Percentiles rank a stretch among this genome's conserved stretches.
Evolutionary conservation across 306 rosid genomes (phyloP).

Genomic region (Cercis canadensis): DNA sequence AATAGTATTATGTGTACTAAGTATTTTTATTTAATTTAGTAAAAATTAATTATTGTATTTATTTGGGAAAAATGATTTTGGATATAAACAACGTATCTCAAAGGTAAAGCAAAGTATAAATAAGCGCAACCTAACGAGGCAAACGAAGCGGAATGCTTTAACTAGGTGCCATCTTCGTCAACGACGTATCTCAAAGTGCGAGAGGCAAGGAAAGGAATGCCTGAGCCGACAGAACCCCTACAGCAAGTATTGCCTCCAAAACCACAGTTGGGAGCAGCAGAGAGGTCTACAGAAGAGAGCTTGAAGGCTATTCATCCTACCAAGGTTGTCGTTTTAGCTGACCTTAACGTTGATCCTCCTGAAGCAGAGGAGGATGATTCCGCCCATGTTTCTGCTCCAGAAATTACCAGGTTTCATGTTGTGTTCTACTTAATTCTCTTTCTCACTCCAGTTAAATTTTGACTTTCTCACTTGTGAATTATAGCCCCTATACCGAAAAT

Average conservation of each 20-base stretch:
- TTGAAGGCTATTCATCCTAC: constrained; percentile 42
- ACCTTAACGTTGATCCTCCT: constrained; percentile 87
- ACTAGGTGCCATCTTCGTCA: background rate
- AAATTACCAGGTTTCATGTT: constrained; percentile 45
- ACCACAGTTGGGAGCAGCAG: constrained; percentile 33
- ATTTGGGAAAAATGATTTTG: too few species aligned
- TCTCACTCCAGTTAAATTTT: background rate
- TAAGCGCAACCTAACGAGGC: background rate
- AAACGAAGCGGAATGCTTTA: background rate
- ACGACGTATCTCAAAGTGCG: background rate
- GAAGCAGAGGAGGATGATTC: constrained; percentile 62
- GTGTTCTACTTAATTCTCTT: background rate
- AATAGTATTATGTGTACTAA: too few species aligned
- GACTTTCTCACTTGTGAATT: background rate
- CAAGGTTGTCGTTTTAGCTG: constrained; percentile 70
- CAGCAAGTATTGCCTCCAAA: constrained; percentile 2
- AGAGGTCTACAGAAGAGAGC: constrained; percentile 35
- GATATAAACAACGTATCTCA: too few species aligned
- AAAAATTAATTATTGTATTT: too few species aligned
- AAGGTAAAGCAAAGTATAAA: background rate
- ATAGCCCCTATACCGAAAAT: background rate
- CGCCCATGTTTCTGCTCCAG: constrained; percentile 51
- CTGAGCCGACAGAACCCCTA: constrained; percentile 36
- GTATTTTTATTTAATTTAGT: too few species aligned
- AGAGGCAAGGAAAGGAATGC: constrained; percentile 43